Conservation (phyloP, 2,329 filamentous ascomycete genomes). For the Cercospora beticola region DNA sequence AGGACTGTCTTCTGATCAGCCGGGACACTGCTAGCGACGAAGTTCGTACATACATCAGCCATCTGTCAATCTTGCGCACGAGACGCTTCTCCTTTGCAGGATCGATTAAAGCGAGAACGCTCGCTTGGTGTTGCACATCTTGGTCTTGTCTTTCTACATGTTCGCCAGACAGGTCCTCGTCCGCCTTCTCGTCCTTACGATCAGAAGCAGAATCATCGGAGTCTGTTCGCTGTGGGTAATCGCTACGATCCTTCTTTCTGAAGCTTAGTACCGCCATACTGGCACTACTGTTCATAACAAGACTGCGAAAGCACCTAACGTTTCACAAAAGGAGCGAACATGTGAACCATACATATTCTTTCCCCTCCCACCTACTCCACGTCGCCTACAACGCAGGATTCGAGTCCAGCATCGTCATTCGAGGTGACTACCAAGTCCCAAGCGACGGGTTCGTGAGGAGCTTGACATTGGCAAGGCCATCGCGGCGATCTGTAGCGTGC, state of each 20-base stretch:
- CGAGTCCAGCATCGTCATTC: background rate
- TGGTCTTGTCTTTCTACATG: background rate
- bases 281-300: background rate
- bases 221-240: background rate
- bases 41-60: constrained; percentile 51
- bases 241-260: background rate
- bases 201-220: background rate
- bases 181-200: background rate
- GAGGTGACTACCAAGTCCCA: background rate
- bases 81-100: constrained; percentile 53
- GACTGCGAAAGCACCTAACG: background rate
- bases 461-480: background rate
- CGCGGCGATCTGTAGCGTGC: background rate
- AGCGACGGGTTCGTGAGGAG: background rate
- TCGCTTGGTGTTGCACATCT: background rate
- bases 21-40: background rate
- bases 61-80: constrained; percentile 67
- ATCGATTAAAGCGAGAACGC: constrained; percentile 32
- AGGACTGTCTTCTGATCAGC: constrained; percentile 39
- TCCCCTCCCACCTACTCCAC: background rate
- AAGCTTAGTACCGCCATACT: background rate
- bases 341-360: background rate
- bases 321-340: background rate
- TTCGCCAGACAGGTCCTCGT: background rate
- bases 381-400: background rate